Conservation (phyloP, 2,329 filamentous ascomycete genomes). For the Fusarium poae region DNA sequence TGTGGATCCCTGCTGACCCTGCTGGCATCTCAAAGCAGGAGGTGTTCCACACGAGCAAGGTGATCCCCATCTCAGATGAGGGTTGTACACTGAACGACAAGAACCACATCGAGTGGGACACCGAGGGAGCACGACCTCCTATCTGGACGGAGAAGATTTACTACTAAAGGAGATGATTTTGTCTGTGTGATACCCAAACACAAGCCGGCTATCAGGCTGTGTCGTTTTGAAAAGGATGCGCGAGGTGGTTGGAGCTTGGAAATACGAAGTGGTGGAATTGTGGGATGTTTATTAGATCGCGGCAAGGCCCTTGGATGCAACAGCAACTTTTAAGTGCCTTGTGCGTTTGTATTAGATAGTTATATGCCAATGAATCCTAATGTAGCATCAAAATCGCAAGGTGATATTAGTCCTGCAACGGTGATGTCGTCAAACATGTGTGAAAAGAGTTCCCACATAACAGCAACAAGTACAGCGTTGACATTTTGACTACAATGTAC, state of each 20-base stretch:
- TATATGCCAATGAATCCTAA: constrained; percentile 33
- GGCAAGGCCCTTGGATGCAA: constrained; percentile 1
- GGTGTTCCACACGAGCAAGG: constrained; percentile 72
- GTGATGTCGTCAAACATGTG: not conserved
- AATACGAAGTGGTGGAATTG: not conserved
- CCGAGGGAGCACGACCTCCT: constrained; percentile 58
- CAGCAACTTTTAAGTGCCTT: constrained; percentile 1
- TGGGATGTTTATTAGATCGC: constrained; percentile 10
- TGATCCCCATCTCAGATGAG: constrained; percentile 79
- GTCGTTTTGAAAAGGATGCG: constrained; percentile 22
- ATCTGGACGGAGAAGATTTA: constrained; percentile 61
- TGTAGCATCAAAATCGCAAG: constrained; percentile 27
- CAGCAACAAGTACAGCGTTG: not conserved
- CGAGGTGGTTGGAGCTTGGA: constrained; percentile 4
- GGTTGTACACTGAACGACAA: constrained; percentile 78
- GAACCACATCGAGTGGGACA: constrained; percentile 60
- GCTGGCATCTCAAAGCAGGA: constrained; percentile 79
- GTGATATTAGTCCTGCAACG: no score
- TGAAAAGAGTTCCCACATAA: not conserved
- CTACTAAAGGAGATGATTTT: constrained; percentile 52
- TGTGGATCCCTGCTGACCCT: constrained; percentile 83
- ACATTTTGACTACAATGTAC: no score
- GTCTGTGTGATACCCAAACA: constrained; percentile 47
- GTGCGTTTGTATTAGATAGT: constrained; percentile 17
- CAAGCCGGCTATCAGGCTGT: constrained; percentile 43